Evolutionary conservation across 176 grass and related monocot genomes (phyloP).

Genomic region (Oryza glumipatula): DNA sequence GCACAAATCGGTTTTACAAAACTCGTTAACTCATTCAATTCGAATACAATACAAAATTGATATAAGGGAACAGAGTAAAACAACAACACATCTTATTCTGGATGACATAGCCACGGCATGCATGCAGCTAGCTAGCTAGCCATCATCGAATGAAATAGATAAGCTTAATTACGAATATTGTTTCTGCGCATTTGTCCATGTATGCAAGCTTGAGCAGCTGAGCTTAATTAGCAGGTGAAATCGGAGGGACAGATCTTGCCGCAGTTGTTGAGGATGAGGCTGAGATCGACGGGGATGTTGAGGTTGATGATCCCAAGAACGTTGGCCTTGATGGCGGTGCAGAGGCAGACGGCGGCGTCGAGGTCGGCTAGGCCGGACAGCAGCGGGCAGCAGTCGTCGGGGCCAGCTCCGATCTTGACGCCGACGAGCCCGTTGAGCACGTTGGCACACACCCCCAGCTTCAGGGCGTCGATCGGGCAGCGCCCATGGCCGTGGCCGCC

Average conservation of each 20-base stretch:
- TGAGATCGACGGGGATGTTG: conserved; percentile 36
- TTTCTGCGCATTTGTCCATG: too few relatives aligned
- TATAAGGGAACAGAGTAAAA: too few relatives aligned
- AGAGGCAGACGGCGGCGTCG: conserved; percentile 52
- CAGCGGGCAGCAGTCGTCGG: conserved; percentile 43
- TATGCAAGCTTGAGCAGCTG: too few relatives aligned
- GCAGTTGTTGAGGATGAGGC: conserved; percentile 39
- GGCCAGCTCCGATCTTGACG: conserved; percentile 9
- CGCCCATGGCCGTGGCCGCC: background rate
- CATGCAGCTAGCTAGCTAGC: too few relatives aligned
- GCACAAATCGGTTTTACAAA: too few relatives aligned
- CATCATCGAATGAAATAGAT: too few relatives aligned
- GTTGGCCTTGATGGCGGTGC: conserved; percentile 50
- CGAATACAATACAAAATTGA: too few relatives aligned
- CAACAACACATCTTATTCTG: too few relatives aligned
- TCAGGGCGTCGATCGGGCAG: conserved; percentile 33
- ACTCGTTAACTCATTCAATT: too few relatives aligned
- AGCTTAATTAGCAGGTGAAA: background rate
- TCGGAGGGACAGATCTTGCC: conserved; percentile 12
- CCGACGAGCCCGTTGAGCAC: background rate
- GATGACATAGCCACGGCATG: too few relatives aligned
- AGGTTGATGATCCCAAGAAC: conserved; percentile 38
- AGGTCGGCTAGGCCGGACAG: conserved; percentile 28
- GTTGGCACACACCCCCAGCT: conserved; percentile 40
- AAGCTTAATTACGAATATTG: too few relatives aligned